phyloP scores from a whole-genome alignment of 2,329 filamentous ascomycete genomes.

The Knufia fluminis region DNA sequence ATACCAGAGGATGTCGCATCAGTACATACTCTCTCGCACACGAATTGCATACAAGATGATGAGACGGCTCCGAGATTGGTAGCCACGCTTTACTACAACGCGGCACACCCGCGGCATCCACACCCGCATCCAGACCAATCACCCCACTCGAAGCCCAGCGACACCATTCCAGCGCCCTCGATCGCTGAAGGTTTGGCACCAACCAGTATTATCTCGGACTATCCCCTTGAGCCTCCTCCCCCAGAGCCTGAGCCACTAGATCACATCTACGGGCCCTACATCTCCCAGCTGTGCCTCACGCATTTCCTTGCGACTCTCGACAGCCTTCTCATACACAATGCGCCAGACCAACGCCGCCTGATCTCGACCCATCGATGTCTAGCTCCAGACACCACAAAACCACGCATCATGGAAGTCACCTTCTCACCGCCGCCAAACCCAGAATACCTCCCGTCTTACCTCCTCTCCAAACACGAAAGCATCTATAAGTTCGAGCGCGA shows the following conservation, averaged over 20 bases:
- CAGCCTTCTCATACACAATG: slow-evolving; percentile 28
- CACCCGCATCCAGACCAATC: slow-evolving; percentile 42
- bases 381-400: slow-evolving; percentile 30
- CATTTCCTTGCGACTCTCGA: slow-evolving; percentile 47
- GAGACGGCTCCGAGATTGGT: slow-evolving; percentile 36
- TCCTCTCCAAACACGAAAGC: slow-evolving; percentile 69
- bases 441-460: slow-evolving; percentile 46
- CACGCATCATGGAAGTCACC: slow-evolving; percentile 44
- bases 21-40: slow-evolving; percentile 38
- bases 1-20: slow-evolving; percentile 35
- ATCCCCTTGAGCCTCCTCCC: slow-evolving; percentile 46
- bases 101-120: slow-evolving; percentile 33
- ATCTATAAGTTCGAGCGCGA: slow-evolving; percentile 78
- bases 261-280: slow-evolving; percentile 46
- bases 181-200: slow-evolving; percentile 40
- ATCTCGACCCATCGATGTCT: slow-evolving; percentile 41
- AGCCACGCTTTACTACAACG: slow-evolving; percentile 43
- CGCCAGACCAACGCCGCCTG: slow-evolving; percentile 37
- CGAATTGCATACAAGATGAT: slow-evolving; percentile 31
- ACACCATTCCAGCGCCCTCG: slow-evolving; percentile 32
- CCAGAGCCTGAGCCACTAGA: slow-evolving; percentile 47
- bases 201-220: slow-evolving; percentile 42
- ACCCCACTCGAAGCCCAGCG: slow-evolving; percentile 25
- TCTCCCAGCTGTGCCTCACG: slow-evolving; percentile 47
- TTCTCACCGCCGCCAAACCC: slow-evolving; percentile 43